Conservation (phyloP, 805 yeast species). For the Lipomyces kockii region DNA sequence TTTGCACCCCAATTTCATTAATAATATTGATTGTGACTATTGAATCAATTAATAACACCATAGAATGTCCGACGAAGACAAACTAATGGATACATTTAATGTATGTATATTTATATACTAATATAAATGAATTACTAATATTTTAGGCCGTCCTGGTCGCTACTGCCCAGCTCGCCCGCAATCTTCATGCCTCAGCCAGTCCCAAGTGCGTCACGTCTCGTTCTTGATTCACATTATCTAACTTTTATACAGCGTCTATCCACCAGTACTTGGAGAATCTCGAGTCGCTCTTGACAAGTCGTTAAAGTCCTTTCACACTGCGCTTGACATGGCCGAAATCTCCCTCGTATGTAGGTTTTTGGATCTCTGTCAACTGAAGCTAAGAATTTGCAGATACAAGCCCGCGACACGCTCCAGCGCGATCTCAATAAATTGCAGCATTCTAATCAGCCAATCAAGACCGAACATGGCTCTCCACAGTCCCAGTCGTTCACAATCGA, state of each 20-base stretch:
- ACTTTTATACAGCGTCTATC: slow-evolving; percentile 17
- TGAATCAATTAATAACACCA: not conserved
- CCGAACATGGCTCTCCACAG: not conserved
- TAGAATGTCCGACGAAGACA: slow-evolving; percentile 12
- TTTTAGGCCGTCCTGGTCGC: slow-evolving; percentile 24
- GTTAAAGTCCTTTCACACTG: slow-evolving; percentile 18
- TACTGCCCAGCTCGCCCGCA: slow-evolving; percentile 22
- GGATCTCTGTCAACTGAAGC: not conserved
- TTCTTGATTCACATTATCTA: not conserved
- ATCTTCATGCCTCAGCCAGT: slow-evolving; percentile 18
- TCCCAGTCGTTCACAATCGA: not conserved
- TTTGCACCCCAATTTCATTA: no score
- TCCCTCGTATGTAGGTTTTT: slow-evolving; percentile 15
- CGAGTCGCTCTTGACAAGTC: slow-evolving; percentile 8
- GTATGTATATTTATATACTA: slow-evolving; percentile 11
- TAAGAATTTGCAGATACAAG: slow-evolving; percentile 16
- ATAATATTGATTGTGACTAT: not conserved
- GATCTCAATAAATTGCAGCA: slow-evolving; percentile 9
- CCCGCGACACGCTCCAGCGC: slow-evolving; percentile 23
- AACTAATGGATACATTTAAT: slow-evolving; percentile 16
- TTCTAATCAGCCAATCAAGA: not conserved
- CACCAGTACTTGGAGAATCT: slow-evolving; percentile 8
- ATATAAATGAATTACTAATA: no score
- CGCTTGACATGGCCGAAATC: slow-evolving; percentile 27
- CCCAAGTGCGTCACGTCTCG: slow-evolving; percentile 19